Base-by-base conservation (phyloP, 306 rosid genomes). In the Rosa persica region DNA sequence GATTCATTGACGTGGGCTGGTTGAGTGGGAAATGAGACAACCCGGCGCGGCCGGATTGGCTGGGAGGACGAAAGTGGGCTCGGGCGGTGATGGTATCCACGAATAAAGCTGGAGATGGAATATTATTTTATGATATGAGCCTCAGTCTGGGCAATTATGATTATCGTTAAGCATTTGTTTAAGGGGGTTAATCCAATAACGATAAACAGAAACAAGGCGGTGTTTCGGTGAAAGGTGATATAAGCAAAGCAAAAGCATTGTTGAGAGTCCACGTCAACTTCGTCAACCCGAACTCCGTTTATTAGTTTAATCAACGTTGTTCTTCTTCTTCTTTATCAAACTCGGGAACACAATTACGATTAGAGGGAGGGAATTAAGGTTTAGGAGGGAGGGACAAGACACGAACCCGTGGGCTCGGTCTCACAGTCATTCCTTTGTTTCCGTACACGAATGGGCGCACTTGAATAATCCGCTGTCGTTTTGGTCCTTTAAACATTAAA, bases 241-340 rank as follows among this genome's bases (percentile, higher is more conserved):
- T 27, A 49, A 72, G 78, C 85, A 76, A 71, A 5, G 67, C 54
- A n/a, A 76, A 67, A 42, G 39, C 39, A 67, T 64, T 6, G 70
- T 55, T 57, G 51, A n/a, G 76, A 76, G 47, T 70, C 73, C 80
- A 76, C 84, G 84, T 76, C 84, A 60, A 61, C 83, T 1, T 51
- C n/a, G 55, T 51, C 55, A 51, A 42, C 70, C 80, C 20, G 7
- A 6, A 4, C 49, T 46, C 49, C 54, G 20, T 1, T 48, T 17
- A 5, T 49, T 49, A 49, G 27, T 20, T 52, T 19, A 52, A 52
- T 52, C 22, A 11, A 7, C 61, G 5, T 19, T 19, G 58, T 52
- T 19, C 1, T 23, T 58, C 36, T 27, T 61, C 67, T 61, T 61
- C 67, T 57, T 57, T 20, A 55, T 22, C 62, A 20, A 55, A 48